Evolutionary conservation across 768 basidiomycete species (phyloP).

Genomic region (Mycena albidolilacea): DNA sequence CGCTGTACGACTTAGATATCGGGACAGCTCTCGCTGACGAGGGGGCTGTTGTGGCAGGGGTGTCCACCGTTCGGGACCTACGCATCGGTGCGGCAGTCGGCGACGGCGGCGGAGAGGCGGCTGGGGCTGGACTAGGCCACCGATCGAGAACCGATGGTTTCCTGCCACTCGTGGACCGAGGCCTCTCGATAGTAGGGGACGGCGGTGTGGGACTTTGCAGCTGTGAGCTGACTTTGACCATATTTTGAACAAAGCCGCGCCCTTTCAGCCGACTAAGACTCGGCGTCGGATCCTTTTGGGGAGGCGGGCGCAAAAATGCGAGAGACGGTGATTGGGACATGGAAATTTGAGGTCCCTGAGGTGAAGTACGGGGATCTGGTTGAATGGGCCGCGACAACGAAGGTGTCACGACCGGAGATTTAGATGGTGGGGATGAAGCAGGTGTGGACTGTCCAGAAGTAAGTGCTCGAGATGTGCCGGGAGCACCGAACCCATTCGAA

Average conservation of each 20-base stretch:
- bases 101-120: slow-evolving; percentile 55
- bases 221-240: slow-evolving; percentile 79
- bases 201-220: slow-evolving; percentile 57
- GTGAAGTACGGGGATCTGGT: slow-evolving; percentile 63
- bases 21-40: slow-evolving; percentile 2
- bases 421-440: slow-evolving; percentile 27
- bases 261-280: slow-evolving; percentile 88
- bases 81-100: slow-evolving; percentile 39
- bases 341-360: slow-evolving; percentile 60
- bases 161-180: slow-evolving; percentile 50
- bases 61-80: slow-evolving; percentile 42
- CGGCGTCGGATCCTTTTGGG: slow-evolving; percentile 82
- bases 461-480: slow-evolving; percentile 19
- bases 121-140: slow-evolving; percentile 62
- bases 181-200: slow-evolving; percentile 51
- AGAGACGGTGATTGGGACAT: slow-evolving; percentile 64
- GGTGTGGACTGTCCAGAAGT: slow-evolving; percentile 13
- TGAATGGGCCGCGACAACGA: slow-evolving; percentile 69
- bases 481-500: slow-evolving; percentile 12
- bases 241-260: slow-evolving; percentile 88
- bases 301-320: slow-evolving; percentile 70
- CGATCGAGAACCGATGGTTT: slow-evolving; percentile 78
- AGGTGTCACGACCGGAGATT: slow-evolving; percentile 49
- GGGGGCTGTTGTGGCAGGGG: slow-evolving; percentile 39
- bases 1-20: slow-evolving; percentile 38